Percentiles rank a stretch among this genome's conserved stretches.
Evolutionary conservation across 1,139 yeast species (phyloP).

Genomic region (Zygosaccharomyces pseudobailii): DNA sequence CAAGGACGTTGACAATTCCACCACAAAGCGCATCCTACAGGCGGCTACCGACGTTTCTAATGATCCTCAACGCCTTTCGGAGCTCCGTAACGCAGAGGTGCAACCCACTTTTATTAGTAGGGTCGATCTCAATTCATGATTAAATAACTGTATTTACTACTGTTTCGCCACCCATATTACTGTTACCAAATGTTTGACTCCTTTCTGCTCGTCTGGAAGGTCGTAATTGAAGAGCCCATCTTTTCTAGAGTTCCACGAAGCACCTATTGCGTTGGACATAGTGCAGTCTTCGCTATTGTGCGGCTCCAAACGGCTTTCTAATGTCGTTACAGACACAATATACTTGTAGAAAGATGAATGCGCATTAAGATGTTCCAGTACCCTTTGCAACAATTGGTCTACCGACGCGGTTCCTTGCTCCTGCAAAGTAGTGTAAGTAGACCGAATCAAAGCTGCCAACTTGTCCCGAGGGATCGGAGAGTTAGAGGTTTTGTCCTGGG

Average conservation of each 20-base stretch:
- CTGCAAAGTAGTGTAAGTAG: constrained; percentile 3
- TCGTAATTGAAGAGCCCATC: constrained; percentile 38
- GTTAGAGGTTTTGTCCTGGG: constrained; percentile 14
- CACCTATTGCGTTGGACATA: constrained; percentile 35
- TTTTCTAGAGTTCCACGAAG: constrained; percentile 38
- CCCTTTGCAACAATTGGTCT: constrained; percentile 13
- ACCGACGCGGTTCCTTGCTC: background rate
- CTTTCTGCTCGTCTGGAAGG: constrained; percentile 8
- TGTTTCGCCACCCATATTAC: constrained; percentile 29
- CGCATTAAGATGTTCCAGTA: constrained; percentile 26
- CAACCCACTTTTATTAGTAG: constrained; percentile 29
- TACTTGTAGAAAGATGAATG: constrained; percentile 39
- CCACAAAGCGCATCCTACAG: constrained; percentile 22
- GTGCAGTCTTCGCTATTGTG: constrained; percentile 12
- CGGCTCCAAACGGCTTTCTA: constrained; percentile 8
- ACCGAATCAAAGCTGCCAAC: constrained; percentile 13
- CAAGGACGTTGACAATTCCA: constrained; percentile 35
- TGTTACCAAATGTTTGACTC: constrained; percentile 20
- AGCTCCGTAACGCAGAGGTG: constrained; percentile 15
- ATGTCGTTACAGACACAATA: constrained; percentile 29
- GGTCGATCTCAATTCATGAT: constrained; percentile 8
- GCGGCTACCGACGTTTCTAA: constrained; percentile 20
- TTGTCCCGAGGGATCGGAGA: constrained; percentile 16
- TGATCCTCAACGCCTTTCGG: constrained; percentile 20
- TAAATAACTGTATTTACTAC: background rate